Evolutionary conservation across 2,329 filamentous ascomycete genomes (phyloP).

Genomic region (Zarea fungicola): DNA sequence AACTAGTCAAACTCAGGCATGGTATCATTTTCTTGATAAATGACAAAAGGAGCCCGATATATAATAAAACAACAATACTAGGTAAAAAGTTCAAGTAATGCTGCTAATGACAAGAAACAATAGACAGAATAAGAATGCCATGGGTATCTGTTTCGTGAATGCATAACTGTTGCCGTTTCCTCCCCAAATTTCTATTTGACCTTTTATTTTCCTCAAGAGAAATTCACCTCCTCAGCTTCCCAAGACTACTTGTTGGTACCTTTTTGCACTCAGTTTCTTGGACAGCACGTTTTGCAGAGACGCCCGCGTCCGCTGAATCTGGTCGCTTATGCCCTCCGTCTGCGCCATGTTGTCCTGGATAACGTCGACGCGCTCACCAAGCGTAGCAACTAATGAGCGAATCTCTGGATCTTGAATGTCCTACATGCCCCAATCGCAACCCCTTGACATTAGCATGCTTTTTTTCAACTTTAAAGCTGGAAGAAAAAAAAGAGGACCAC

Average conservation of each 20-base stretch:
- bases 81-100: no score
- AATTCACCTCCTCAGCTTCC: conserved; percentile 19
- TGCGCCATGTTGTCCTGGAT: conserved; percentile 50
- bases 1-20: no score
- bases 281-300: conserved; percentile 45
- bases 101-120: no score
- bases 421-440: conserved; percentile 18
- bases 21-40: no score
- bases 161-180: no score
- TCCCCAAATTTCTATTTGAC: neutral
- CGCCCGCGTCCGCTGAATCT: conserved; percentile 43
- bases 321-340: conserved; percentile 46
- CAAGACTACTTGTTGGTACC: conserved; percentile 47
- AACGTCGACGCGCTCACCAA: conserved; percentile 52
- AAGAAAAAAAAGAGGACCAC: no score
- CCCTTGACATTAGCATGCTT: no score
- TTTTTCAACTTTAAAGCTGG: no score
- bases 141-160: no score
- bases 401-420: conserved; percentile 39
- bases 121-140: no score
- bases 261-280: conserved; percentile 37
- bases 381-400: conserved; percentile 40
- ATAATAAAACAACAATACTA: no score
- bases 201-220: neutral
- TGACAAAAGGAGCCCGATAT: no score